Base-by-base conservation (phyloP, 2,329 filamentous ascomycete genomes). In the Colletotrichum sp. region DNA sequence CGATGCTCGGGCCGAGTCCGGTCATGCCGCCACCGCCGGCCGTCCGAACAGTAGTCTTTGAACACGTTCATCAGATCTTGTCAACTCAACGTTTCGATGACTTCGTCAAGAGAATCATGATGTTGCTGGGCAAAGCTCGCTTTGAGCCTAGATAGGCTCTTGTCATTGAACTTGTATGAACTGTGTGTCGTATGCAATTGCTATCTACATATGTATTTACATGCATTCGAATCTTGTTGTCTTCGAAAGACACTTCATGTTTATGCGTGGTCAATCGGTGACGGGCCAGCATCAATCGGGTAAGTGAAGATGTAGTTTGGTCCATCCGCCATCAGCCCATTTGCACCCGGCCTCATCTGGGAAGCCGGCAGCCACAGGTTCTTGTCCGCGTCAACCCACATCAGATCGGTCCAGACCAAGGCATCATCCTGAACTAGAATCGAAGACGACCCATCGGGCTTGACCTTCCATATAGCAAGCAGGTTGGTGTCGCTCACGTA, bases 371-470 rank as follows among this genome's bases (percentile, higher is more conserved):
- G 44, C 60, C 69, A 71, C n/a, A 66, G 62, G 24, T 30, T 66
- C 62, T 71, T 71, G 13, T 71, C 62, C 26, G 69, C 28, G 8
- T 59, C 52, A 13, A 57, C 69, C 69, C 69, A 71, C 69, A 71
- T 71, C 30, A 71, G 49, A 9, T 71, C 69, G 2, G 69, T 66
- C 69, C 69, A 71, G 2, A 71, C 44, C 30, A 71, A 13, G 3
- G 69, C 69, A 36, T 71, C 62, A 13, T 71, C 60, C 30, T 59
- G 62, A 16, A 66, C 49, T 4, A 71, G 49, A 39, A 71, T 59
- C 10, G 69, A 62, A 3, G 69, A 30, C 7, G 16, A 5, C 3
- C 69, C 69, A 2, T 66, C 69, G 8, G 62, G 62, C 44, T n/a
- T 59, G 6, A 71, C 30, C 32, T 66, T 71, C 69, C 62, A 66